Base-by-base conservation (phyloP, 2,329 filamentous ascomycete genomes). In the Epichloe baconii region DNA sequence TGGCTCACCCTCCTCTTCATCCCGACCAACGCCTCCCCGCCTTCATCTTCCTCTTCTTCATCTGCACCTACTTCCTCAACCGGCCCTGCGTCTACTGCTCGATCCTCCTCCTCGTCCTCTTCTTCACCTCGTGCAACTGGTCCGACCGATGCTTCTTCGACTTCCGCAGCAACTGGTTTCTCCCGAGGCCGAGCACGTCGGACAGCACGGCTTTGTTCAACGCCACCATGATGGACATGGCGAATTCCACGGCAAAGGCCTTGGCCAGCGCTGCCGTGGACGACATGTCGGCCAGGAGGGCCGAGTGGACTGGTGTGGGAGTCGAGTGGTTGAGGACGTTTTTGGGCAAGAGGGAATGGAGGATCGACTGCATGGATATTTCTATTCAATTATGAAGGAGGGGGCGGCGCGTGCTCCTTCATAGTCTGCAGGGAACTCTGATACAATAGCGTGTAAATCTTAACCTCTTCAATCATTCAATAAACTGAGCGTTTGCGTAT, bases 21-120 rank as follows among this genome's bases (percentile, higher is more conserved):
- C 60, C 87, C 87, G 49, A 88, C 87, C 53, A 89, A 90, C 66
- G 85, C 87, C 59, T 89, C 86, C 52, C 87, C 26, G 78, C 86
- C 62, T 90, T 91, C 72, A 87, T 93, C 66, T 80, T 91, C 71
- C 79, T 88, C 70, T 88, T 93, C 76, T 85, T 98, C 72, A 77
- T 88, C 57, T 88, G 90, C 68, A 95, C 90, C 57, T 97, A 95
- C 75, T 87, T 95, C 70, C 83, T 98, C 61, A 95, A 96, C 71
- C 84, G 91, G 51, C 93, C 93, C 50, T 98, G 93, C 73, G 85
- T 95, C 60, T 98, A 98, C 77, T 98, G 93, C 79, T 95, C 89
- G 54, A 83, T 96, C 55, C 85, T 98, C 50, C 87, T 98, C 47
- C 79, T 95, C 57, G 89, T 97, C 60, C 88, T 98, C 59, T 95